Conservation (phyloP, 1,284 basidiomycete species). For the Fistulinella cinereoalba region DNA sequence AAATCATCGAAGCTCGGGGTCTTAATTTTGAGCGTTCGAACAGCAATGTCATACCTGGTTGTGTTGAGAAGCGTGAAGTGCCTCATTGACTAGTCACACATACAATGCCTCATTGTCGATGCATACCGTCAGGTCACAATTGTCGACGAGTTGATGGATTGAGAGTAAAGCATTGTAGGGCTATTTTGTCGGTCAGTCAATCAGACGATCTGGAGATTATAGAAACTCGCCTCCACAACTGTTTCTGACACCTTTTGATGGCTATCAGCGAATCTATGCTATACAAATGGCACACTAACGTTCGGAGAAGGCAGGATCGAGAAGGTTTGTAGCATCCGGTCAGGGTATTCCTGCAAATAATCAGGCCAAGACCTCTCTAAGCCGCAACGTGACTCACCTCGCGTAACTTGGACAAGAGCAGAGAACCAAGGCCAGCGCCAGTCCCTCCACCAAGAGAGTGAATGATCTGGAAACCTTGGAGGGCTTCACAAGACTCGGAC, state of each 20-base stretch:
- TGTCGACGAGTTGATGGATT: slow-evolving; percentile 94
- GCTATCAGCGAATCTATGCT: too few relatives aligned
- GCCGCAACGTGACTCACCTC: too few relatives aligned
- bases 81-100: too few relatives aligned
- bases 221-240: slow-evolving; percentile 76
- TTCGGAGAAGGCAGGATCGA: slow-evolving; percentile 95
- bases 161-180: slow-evolving; percentile 96
- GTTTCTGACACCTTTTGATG: too few relatives aligned
- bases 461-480: slow-evolving; percentile 97
- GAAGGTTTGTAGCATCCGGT: slow-evolving; percentile 97
- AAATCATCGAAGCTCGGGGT: slow-evolving; percentile 96
- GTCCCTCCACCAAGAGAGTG: slow-evolving; percentile 98
- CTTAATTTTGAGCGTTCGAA: slow-evolving; percentile 92
- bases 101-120: slow-evolving; percentile 98
- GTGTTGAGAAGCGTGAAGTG: too few relatives aligned
- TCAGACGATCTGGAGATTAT: neutral
- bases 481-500: slow-evolving; percentile 88
- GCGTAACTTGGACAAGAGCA: slow-evolving; percentile 87
- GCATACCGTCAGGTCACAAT: slow-evolving; percentile 95
- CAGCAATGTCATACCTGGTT: slow-evolving; percentile 99
- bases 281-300: too few relatives aligned
- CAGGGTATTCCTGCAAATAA: slow-evolving; percentile 92
- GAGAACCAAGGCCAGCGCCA: slow-evolving; percentile 90
- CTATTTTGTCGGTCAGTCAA: slow-evolving; percentile 35
- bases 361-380: too few relatives aligned